A percentile compares a stretch with the other conserved stretches of the same genome.
Conservation (phyloP, 768 basidiomycete genomes). For the Punctularia strigosozonata region DNA sequence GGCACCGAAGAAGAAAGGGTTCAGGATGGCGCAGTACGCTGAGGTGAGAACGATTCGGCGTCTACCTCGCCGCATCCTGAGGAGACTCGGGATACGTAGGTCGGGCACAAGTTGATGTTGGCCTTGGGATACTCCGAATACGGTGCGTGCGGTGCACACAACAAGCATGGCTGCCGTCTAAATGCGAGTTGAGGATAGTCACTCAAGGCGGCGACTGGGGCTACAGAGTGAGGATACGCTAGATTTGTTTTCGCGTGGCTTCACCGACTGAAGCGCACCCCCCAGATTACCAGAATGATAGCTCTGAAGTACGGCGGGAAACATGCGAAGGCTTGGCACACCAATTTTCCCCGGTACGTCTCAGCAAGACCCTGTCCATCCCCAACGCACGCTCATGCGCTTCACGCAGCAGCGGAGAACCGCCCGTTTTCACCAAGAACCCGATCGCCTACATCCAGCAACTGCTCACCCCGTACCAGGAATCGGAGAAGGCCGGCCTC, state of each 20-base stretch:
- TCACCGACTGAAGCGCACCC: background rate
- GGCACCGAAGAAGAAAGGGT: conserved; percentile 40
- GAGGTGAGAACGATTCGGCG: conserved; percentile 24
- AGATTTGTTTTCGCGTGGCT: background rate
- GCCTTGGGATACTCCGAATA: conserved; percentile 15
- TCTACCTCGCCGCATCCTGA: background rate
- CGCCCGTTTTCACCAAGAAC: conserved; percentile 12
- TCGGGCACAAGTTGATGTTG: conserved; percentile 16
- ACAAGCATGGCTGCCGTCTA: background rate
- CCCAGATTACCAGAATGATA: conserved; percentile 16
- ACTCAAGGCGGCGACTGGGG: conserved; percentile 43
- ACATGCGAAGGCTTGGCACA: conserved; percentile 22
- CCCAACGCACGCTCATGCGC: background rate
- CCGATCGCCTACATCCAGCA: conserved; percentile 15
- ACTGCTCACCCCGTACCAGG: conserved; percentile 20
- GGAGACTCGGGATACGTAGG: background rate
- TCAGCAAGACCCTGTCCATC: background rate
- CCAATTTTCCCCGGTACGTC: conserved; percentile 18
- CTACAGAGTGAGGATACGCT: conserved; percentile 14
- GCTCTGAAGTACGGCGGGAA: conserved; percentile 15
- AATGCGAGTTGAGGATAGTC: conserved; percentile 16
- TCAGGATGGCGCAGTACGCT: conserved; percentile 35
- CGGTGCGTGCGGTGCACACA: conserved; percentile 7
- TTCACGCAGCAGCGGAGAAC: conserved; percentile 9
- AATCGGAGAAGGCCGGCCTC: conserved; percentile 23